phyloP scores from a whole-genome alignment of 345 rosid species.

The Gossypium stocksii region DNA sequence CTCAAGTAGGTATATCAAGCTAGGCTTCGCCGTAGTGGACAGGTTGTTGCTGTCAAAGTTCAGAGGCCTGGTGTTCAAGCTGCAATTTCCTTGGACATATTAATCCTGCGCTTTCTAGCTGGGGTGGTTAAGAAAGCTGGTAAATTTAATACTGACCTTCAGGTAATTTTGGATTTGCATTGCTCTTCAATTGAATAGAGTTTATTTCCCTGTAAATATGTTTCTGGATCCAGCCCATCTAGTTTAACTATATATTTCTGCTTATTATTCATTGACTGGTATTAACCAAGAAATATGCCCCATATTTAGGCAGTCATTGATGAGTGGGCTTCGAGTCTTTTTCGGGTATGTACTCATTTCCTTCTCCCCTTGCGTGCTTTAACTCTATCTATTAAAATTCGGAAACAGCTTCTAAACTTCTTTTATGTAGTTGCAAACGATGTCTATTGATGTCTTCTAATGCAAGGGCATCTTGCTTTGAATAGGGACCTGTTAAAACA shows the following conservation, averaged over 20 bases:
- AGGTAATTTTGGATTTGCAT: conserved; percentile 34
- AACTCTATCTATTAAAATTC: not conserved
- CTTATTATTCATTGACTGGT: not conserved
- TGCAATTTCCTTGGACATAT: conserved; percentile 81
- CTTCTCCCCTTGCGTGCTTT: not conserved
- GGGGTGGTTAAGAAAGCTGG: conserved; percentile 62
- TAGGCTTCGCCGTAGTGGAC: conserved; percentile 57
- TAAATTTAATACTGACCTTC: conserved; percentile 79
- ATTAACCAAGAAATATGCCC: conserved; percentile 21
- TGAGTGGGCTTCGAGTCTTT: conserved; percentile 96
- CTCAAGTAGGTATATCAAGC: conserved; percentile 78
- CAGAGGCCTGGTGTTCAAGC: conserved; percentile 96
- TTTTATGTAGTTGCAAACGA: not conserved
- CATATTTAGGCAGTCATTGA: conserved; percentile 81
- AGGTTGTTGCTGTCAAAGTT: conserved; percentile 86
- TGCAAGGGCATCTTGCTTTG: not conserved
- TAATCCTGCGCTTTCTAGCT: conserved; percentile 75
- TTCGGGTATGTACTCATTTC: conserved; percentile 52
- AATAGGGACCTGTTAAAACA: not conserved
- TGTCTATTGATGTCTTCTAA: not conserved
- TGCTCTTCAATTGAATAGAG: conserved; percentile 10
- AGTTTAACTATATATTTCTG: conserved; percentile 2
- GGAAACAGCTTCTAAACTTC: not conserved
- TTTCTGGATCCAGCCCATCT: not conserved
- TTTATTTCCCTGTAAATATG: not conserved